phyloP scores from a whole-genome alignment of 2,329 filamentous ascomycete genomes.

The Trichocomaceae sp. region DNA sequence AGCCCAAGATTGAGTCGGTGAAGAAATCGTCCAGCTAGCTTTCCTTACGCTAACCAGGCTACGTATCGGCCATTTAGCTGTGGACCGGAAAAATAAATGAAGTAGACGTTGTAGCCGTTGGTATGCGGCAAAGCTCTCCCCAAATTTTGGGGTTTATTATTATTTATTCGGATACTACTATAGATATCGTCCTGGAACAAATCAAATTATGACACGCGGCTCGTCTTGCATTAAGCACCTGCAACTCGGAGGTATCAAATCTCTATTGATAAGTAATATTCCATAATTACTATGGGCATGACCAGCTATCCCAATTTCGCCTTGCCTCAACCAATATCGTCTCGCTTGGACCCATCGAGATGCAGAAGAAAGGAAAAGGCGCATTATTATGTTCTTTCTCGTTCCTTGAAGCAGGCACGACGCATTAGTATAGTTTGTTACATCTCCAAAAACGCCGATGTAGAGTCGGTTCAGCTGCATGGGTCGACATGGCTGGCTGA shows the following conservation, averaged over 20 bases:
- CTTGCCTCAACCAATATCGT: background rate
- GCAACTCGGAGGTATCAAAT: background rate
- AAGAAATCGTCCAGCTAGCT: background rate
- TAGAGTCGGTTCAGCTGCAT: background rate
- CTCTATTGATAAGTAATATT: background rate
- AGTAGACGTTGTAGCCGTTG: background rate
- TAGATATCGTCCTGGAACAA: background rate
- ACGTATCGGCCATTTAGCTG: background rate
- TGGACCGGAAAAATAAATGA: background rate
- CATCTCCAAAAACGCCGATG: constrained; percentile 19
- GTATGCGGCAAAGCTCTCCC: background rate
- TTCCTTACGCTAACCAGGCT: background rate
- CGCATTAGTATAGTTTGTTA: constrained; percentile 22
- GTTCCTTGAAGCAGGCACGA: background rate
- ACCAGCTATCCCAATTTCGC: background rate
- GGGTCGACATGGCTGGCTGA: background rate
- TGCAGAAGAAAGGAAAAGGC: background rate
- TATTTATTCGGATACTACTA: background rate
- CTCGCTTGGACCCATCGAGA: background rate
- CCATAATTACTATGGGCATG: background rate
- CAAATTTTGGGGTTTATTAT: background rate
- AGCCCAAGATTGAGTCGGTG: background rate
- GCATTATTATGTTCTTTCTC: background rate
- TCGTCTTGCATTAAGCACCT: background rate
- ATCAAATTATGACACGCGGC: background rate